These are phyloP conservation scores for Barnettozyma californica DNA, from an alignment of 805 yeast genomes.

Conservation along the genomic window DNA sequence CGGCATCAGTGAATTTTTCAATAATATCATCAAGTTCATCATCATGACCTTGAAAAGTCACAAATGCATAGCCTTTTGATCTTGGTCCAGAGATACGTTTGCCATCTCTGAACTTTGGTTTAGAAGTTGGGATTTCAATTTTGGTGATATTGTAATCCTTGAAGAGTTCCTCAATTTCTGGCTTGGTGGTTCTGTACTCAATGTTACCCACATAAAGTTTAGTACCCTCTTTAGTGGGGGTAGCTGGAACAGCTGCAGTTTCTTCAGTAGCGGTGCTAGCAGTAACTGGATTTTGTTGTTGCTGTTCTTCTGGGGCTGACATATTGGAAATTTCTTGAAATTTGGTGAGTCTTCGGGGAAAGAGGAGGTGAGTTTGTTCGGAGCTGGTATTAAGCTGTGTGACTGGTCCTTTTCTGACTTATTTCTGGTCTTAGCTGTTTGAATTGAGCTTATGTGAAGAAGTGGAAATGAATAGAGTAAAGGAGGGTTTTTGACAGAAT, in stretches of 20 bases:
- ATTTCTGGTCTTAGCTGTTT: too few species aligned
- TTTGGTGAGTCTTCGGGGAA: not conserved
- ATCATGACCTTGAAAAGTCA: constrained; percentile 39
- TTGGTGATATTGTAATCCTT: constrained; percentile 40
- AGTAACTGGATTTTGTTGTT: not conserved
- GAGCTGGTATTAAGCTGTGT: not conserved
- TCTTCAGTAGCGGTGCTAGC: not conserved
- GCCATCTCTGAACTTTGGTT: constrained; percentile 26
- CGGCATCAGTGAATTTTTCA: constrained; percentile 35
- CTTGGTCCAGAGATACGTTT: constrained; percentile 32
- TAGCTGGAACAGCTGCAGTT: not conserved
- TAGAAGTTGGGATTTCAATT: constrained; percentile 49
- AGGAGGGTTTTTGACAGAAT: not conserved
- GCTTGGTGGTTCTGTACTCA: constrained; percentile 57
- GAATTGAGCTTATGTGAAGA: not conserved
- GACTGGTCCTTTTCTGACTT: too few species aligned
- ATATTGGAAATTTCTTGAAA: not conserved
- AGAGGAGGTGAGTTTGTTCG: not conserved
- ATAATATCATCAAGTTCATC: constrained; percentile 41
- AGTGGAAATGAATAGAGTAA: not conserved
- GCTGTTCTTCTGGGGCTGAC: constrained; percentile 1
- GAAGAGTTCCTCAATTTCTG: constrained; percentile 47
- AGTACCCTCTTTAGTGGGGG: constrained; percentile 22
- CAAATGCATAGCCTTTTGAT: constrained; percentile 56
- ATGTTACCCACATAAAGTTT: constrained; percentile 61